Percentiles rank a stretch among this genome's conserved stretches.
Conservation (phyloP, 1,139 yeast species). For the Diutina siamensis region DNA sequence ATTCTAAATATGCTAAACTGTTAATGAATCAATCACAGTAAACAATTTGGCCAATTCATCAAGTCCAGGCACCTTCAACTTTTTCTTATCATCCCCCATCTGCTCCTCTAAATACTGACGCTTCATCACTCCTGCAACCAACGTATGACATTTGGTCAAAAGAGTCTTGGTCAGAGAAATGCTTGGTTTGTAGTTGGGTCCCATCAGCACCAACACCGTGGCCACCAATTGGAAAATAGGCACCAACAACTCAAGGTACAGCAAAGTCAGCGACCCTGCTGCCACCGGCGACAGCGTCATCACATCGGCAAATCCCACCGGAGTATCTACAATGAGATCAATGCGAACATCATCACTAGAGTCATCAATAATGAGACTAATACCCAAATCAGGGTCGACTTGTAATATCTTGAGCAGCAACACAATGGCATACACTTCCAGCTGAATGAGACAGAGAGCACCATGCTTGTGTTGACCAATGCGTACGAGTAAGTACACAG, state of each 20-base stretch:
- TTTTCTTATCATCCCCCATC: conserved; percentile 8
- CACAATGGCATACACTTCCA: conserved; percentile 57
- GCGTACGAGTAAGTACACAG: conserved; percentile 56
- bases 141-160: conserved; percentile 39
- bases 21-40: conserved; percentile 43
- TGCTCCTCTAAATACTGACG: conserved; percentile 42
- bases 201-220: conserved; percentile 63
- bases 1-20: too few relatives aligned
- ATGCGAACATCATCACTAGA: neutral
- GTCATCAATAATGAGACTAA: conserved; percentile 25
- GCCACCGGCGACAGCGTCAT: neutral
- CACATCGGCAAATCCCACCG: neutral
- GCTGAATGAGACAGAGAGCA: conserved; percentile 63
- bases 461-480: conserved; percentile 71
- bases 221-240: conserved; percentile 68
- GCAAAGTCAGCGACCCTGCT: conserved; percentile 16
- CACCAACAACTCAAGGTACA: conserved; percentile 59
- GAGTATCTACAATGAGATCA: neutral
- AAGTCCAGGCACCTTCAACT: conserved; percentile 15
- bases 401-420: conserved; percentile 45
- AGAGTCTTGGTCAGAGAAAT: conserved; percentile 42
- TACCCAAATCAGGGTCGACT: conserved; percentile 74
- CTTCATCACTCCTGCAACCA: conserved; percentile 60
- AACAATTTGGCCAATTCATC: conserved; percentile 44
- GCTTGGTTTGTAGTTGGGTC: conserved; percentile 64